These are phyloP conservation scores for Starmerella powellii DNA, from an alignment of 805 yeast species.

Conservation along the genomic window DNA sequence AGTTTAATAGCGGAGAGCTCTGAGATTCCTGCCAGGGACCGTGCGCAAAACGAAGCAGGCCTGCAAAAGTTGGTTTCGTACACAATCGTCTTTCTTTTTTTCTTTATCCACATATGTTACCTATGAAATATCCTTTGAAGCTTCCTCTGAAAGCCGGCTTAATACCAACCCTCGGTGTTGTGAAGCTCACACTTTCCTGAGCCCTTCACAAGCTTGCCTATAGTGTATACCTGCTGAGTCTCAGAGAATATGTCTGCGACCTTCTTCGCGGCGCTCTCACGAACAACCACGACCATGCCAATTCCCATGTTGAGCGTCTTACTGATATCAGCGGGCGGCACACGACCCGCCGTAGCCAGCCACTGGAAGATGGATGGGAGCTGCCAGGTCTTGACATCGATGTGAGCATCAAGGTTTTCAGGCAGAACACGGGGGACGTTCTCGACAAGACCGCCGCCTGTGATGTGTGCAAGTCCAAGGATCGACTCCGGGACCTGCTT, in stretches of 20 bases:
- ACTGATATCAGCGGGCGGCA: slow-evolving; percentile 70
- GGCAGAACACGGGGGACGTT: slow-evolving; percentile 95
- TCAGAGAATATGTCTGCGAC: slow-evolving; percentile 42
- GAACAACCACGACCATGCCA: slow-evolving; percentile 88
- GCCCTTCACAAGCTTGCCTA: slow-evolving; percentile 48
- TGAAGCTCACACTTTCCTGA: slow-evolving; percentile 31
- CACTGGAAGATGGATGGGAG: slow-evolving; percentile 85
- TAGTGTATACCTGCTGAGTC: slow-evolving; percentile 63
- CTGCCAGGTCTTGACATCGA: slow-evolving; percentile 71
- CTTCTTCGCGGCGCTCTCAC: slow-evolving; percentile 50
- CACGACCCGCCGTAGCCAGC: slow-evolving; percentile 85
- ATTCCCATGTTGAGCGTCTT: slow-evolving; percentile 93
- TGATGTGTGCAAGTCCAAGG: slow-evolving; percentile 88
- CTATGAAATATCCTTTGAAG: too few relatives aligned
- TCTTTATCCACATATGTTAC: too few relatives aligned
- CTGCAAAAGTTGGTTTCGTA: too few relatives aligned
- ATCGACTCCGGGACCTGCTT: slow-evolving; percentile 40
- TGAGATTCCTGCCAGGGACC: too few relatives aligned
- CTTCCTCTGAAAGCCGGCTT: too few relatives aligned
- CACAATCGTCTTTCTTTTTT: too few relatives aligned
- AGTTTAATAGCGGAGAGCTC: slow-evolving; percentile 1
- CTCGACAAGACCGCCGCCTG: slow-evolving; percentile 97
- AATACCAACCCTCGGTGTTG: slow-evolving; percentile 29
- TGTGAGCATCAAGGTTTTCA: slow-evolving; percentile 57
- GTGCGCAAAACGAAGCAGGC: too few relatives aligned